These are phyloP conservation scores for Purpureocillium lavendulum DNA, from an alignment of 2,329 filamentous ascomycete genomes.

Conservation along the genomic window DNA sequence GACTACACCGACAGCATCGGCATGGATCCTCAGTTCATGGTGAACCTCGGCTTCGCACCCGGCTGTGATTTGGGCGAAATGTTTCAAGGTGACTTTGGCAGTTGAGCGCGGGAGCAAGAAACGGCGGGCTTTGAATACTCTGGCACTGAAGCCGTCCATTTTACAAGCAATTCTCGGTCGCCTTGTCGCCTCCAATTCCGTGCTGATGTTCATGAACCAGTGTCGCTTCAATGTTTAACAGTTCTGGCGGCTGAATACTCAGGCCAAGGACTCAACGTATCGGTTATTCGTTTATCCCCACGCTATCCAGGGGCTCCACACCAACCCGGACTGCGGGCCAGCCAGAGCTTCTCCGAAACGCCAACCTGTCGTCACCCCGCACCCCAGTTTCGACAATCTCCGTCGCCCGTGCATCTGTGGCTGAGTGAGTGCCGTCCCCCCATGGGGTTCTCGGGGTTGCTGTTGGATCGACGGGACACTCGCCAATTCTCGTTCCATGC, in stretches of 20 bases:
- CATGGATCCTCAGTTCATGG: slow-evolving; percentile 55
- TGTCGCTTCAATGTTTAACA: too few relatives aligned
- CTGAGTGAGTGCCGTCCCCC: background rate
- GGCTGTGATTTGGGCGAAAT: slow-evolving; percentile 51
- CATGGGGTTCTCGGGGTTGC: too few relatives aligned
- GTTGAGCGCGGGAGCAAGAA: too few relatives aligned
- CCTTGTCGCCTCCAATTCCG: too few relatives aligned
- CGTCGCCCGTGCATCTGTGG: too few relatives aligned
- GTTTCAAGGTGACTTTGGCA: slow-evolving; percentile 30
- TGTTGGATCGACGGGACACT: background rate
- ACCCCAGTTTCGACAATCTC: background rate
- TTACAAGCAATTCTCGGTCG: too few relatives aligned
- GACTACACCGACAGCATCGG: slow-evolving; percentile 41
- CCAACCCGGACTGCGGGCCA: background rate
- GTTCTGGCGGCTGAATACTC: too few relatives aligned
- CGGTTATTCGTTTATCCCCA: slow-evolving; percentile 2
- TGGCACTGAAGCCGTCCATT: too few relatives aligned
- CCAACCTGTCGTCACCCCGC: background rate
- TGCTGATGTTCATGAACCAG: too few relatives aligned
- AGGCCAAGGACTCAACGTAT: too few relatives aligned
- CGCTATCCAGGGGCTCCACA: background rate
- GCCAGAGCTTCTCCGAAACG: background rate
- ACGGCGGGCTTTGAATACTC: too few relatives aligned
- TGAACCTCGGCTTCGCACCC: slow-evolving; percentile 56
- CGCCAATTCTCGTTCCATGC: too few relatives aligned